Conservation (phyloP, 768 basidiomycete species). For the Calocybe indica region DNA sequence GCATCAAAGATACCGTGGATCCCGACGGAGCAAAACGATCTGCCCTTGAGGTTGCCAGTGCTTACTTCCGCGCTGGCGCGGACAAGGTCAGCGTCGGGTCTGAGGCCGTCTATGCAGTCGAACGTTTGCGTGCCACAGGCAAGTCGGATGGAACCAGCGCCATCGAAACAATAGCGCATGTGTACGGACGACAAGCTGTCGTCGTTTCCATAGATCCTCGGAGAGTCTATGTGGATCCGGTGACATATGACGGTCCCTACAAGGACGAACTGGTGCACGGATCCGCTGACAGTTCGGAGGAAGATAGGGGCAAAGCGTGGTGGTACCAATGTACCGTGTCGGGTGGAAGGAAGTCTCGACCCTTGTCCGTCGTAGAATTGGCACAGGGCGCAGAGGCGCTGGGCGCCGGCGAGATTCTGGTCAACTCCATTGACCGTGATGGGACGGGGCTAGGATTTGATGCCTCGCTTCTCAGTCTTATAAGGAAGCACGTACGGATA, state of each 20-base stretch:
- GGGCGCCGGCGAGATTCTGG: constrained; percentile 91
- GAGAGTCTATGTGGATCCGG: constrained; percentile 69
- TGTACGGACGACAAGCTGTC: constrained; percentile 94
- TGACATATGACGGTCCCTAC: constrained; percentile 65
- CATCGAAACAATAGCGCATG: constrained; percentile 87
- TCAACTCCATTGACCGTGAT: constrained; percentile 96
- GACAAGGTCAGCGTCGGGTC: constrained; percentile 98
- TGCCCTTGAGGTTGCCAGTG: constrained; percentile 91
- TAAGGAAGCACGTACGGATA: constrained; percentile 73
- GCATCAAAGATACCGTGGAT: constrained; percentile 93
- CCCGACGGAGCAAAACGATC: constrained; percentile 86
- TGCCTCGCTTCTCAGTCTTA: constrained; percentile 69
- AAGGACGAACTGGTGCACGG: constrained; percentile 54
- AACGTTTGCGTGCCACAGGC: constrained; percentile 56
- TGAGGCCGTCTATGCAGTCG: constrained; percentile 93
- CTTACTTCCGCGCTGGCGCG: constrained; percentile 95
- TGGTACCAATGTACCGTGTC: constrained; percentile 99
- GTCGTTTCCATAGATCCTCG: constrained; percentile 96
- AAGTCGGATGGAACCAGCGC: constrained; percentile 70
- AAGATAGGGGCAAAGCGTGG: constrained; percentile 75
- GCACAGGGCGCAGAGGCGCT: constrained; percentile 84
- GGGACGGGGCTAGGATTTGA: constrained; percentile 93
- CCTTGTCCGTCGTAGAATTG: constrained; percentile 87
- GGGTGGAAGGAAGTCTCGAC: constrained; percentile 81
- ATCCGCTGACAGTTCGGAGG: constrained; percentile 35